Evolutionary conservation across 1,284 basidiomycete species (phyloP).

Genomic region (Microbotryum intermedium): DNA sequence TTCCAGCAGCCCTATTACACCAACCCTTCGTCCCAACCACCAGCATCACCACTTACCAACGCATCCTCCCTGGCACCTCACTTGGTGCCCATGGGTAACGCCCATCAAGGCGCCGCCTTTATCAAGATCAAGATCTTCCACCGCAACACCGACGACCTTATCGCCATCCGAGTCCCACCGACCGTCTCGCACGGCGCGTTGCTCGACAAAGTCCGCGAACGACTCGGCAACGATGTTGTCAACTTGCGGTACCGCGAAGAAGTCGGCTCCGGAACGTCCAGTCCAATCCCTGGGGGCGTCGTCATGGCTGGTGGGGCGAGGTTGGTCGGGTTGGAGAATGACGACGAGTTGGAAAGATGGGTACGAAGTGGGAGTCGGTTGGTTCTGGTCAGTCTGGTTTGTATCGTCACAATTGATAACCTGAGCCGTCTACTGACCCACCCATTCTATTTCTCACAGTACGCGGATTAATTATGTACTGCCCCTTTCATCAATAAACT

Average conservation of each 20-base stretch:
- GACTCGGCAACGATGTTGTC: conserved; percentile 67
- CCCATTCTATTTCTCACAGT: conserved; percentile 1
- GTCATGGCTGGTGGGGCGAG: conserved; percentile 29
- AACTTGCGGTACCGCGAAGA: conserved; percentile 52
- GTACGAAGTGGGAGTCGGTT: conserved; percentile 28
- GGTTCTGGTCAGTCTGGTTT: conserved; percentile 19
- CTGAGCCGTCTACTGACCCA: background rate
- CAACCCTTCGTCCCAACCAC: too few relatives aligned
- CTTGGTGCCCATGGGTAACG: conserved; percentile 18
- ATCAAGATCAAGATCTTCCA: conserved; percentile 98
- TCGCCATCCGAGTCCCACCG: conserved; percentile 97
- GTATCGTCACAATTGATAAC: background rate
- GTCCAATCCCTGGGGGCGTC: conserved; percentile 11
- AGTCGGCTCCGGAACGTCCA: conserved; percentile 8
- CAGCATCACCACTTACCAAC: background rate
- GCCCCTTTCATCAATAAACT: background rate
- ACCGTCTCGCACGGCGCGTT: conserved; percentile 74
- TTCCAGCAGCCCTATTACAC: too few relatives aligned
- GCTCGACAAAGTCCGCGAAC: conserved; percentile 79
- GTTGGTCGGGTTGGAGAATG: conserved; percentile 27
- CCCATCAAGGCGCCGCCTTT: conserved; percentile 57
- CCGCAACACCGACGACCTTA: conserved; percentile 79
- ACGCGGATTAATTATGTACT: conserved; percentile 10
- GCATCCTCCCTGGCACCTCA: background rate
- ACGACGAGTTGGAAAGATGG: conserved; percentile 33